Base-by-base conservation (phyloP, 2,329 filamentous ascomycete species). In the Mycosphaerelloides madeirae region DNA sequence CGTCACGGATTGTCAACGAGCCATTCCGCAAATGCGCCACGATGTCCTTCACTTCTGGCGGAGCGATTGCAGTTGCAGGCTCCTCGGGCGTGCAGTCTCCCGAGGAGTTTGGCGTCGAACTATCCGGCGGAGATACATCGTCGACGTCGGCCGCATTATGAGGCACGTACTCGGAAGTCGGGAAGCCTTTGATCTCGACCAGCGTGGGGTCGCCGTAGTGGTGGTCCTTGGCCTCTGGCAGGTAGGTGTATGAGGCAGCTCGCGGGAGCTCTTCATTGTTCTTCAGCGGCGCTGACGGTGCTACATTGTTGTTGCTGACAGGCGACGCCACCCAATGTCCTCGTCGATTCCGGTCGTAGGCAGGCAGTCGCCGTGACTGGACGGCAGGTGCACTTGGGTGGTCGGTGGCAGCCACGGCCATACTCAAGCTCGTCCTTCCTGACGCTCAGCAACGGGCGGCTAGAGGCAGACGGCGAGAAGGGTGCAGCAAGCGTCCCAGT, bases 241-340 rank as follows among this genome's bases (percentile, higher is more conserved):
- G 61, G 52, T 75, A 72, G 36, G 74, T 77, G 62, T 77, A 81
- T 55, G 78, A 81, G 25, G 79, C 78, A 37, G 78, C 73, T 44
- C 77, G 72, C 20, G 73, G 71, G 22, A 81, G 53, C 19, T 64
- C 34, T 14, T n/a, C 41, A 32, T 42, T 48, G 28, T 41, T 38
- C 29, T 29, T 25, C 22, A 9, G 9, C 22, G 22, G 22, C 8
- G 40, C 37, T 49, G 45, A 29, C 36, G 49, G 31, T 41, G 52
- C 43, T 31, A 50, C 38, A 39, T 42, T 41, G 35, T 31, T 44
- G 33, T 40, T 43, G 35, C 36, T 47, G 25, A 25, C 22, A 25
- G 43, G 41, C 29, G 49, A 48, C 22, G 44, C 34, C 39, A 38
- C 42, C 32, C 34, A 37, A 14, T 31, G 37, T 29, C 40, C 37